These are phyloP conservation scores for Serendipita sp. DNA, from an alignment of 768 basidiomycete species.

Conservation along the genomic window DNA sequence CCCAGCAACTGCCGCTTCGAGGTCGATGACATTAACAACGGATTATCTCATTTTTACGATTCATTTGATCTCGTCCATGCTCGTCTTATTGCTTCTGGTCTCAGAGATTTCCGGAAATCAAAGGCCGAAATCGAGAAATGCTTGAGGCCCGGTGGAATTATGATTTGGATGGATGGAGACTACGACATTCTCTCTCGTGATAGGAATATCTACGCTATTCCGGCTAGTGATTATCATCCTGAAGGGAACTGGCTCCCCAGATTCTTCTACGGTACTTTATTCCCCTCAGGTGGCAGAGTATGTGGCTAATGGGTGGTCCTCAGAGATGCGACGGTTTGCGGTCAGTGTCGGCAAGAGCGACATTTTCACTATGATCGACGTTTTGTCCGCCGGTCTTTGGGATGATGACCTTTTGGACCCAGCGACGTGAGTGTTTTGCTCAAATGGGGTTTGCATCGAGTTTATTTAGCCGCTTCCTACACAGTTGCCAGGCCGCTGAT, in stretches of 20 bases:
- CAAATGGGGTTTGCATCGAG: neutral
- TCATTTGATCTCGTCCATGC: constrained; percentile 8
- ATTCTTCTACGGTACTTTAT: neutral
- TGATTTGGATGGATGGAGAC: constrained; percentile 7
- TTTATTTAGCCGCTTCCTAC: neutral
- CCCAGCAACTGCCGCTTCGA: constrained; percentile 9
- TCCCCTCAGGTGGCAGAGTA: neutral
- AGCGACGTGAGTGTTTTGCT: neutral
- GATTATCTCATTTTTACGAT: constrained; percentile 7
- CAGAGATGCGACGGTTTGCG: neutral
- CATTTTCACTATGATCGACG: neutral
- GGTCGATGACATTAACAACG: constrained; percentile 8
- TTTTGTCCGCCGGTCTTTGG: neutral
- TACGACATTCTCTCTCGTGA: neutral
- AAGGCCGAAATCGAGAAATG: constrained; percentile 6
- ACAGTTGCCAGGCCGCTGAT: neutral
- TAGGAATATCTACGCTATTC: neutral
- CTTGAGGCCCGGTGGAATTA: constrained; percentile 8
- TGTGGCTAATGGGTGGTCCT: neutral
- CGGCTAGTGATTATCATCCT: neutral
- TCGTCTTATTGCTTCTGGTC: constrained; percentile 6
- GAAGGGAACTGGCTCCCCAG: neutral
- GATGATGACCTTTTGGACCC: neutral
- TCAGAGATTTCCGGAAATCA: neutral
- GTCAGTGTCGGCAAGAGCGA: neutral